A percentile compares a stretch with the other conserved stretches of the same genome.
Conservation (phyloP, 148 eudicot genomes). For the Simmondsia chinensis region DNA sequence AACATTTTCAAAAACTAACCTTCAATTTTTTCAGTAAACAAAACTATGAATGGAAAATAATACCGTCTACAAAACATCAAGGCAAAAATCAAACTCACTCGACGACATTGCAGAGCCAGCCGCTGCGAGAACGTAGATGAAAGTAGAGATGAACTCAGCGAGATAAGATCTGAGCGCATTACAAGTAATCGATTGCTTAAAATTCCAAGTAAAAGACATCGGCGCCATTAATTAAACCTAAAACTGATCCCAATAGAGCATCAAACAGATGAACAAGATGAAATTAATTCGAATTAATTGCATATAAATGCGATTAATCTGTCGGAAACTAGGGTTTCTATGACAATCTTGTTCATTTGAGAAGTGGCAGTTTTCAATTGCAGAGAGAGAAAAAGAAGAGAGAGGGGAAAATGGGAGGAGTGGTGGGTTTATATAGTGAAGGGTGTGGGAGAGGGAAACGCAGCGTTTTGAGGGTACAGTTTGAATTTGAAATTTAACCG, state of each 20-base stretch:
- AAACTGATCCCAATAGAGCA: too few species aligned
- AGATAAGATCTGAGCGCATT: conserved; percentile 66
- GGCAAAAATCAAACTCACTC: conserved; percentile 23
- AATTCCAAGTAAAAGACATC: conserved; percentile 33
- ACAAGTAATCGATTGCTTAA: conserved; percentile 43
- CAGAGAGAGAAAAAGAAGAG: too few species aligned
- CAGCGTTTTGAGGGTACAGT: not conserved
- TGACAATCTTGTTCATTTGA: too few species aligned
- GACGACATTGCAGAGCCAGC: conserved; percentile 73
- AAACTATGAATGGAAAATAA: not conserved
- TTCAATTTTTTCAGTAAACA: not conserved
- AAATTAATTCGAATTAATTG: too few species aligned
- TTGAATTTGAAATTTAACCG: conserved; percentile 11
- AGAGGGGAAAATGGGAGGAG: not conserved
- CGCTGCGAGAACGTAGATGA: conserved; percentile 70
- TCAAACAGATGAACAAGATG: too few species aligned
- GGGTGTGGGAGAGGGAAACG: not conserved
- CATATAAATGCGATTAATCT: too few species aligned
- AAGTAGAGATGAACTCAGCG: conserved; percentile 89
- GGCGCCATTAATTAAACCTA: conserved; percentile 15
- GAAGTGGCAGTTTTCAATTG: too few species aligned
- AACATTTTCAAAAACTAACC: not conserved
- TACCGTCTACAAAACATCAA: too few species aligned
- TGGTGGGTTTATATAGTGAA: not conserved
- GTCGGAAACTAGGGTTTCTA: too few species aligned